phyloP scores from a whole-genome alignment of 352 stramenopile genomes.

The Pythium guiyangense region DNA sequence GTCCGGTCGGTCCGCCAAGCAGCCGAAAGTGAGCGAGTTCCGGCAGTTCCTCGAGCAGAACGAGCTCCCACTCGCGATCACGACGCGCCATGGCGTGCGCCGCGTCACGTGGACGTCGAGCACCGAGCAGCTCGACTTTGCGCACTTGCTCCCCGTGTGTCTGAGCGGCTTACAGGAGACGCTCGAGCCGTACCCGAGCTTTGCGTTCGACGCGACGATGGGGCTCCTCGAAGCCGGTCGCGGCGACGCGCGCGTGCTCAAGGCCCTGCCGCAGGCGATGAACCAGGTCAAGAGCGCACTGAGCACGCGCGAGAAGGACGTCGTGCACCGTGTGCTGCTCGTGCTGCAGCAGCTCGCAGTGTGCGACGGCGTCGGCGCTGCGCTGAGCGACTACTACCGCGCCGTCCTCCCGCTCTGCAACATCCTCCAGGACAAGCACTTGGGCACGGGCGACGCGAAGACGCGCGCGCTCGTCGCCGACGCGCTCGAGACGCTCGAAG shows the following conservation, averaged over 20 bases:
- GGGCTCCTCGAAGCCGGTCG: slow-evolving; percentile 48
- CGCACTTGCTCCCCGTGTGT: slow-evolving; percentile 70
- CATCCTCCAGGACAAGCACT: slow-evolving; percentile 73
- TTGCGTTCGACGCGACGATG: slow-evolving; percentile 69
- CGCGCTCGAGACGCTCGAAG: slow-evolving; percentile 65
- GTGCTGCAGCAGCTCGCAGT: slow-evolving; percentile 71
- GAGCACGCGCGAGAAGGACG: slow-evolving; percentile 51
- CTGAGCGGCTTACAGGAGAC: slow-evolving; percentile 63
- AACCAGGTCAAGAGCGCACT: slow-evolving; percentile 61
- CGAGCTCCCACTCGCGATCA: slow-evolving; percentile 57
- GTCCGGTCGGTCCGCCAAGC: slow-evolving; percentile 30
- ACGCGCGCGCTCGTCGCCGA: slow-evolving; percentile 61
- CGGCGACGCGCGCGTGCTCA: slow-evolving; percentile 41
- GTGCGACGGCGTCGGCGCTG: slow-evolving; percentile 61
- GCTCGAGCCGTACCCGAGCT: slow-evolving; percentile 67
- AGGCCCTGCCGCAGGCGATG: slow-evolving; percentile 52
- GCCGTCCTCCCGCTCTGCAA: slow-evolving; percentile 78
- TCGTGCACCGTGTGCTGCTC: slow-evolving; percentile 64
- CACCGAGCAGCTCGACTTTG: slow-evolving; percentile 57
- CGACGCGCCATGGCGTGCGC: slow-evolving; percentile 33
- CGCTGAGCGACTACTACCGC: slow-evolving; percentile 63
- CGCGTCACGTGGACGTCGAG: slow-evolving; percentile 54
- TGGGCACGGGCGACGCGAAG: slow-evolving; percentile 56
- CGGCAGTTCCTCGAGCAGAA: slow-evolving; percentile 63
- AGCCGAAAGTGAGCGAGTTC: slow-evolving; percentile 64